Evolutionary conservation across 805 yeast species (phyloP), one percentile per base, ranked within the genome.

Genomic region (Sugiyamaella mastotermitis): DNA sequence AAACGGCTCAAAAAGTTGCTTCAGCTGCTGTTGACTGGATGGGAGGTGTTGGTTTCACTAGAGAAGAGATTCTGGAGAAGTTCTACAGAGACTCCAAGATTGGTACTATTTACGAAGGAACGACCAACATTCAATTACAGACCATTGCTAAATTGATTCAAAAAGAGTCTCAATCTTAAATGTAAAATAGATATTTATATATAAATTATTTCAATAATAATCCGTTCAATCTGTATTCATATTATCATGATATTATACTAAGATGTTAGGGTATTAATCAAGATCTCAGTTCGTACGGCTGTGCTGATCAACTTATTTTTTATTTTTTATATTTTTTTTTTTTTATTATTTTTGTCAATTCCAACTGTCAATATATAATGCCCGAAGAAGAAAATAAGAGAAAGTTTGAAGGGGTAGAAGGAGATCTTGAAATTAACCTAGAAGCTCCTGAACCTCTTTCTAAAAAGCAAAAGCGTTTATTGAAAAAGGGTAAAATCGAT

Each of bases 381-480:
- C 9, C 11, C 33, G 8, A 36, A 13, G 20, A n/a, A 19, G 38
- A 35, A 19, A 33, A 38, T 14, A 38, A 38, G 30, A n/a, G 35
- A 26, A 25, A 38, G 24, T 16, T 23, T 15, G 25, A 19, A 9
- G 29, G 31, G 27, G 14, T 17, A 4, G 38, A 18, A 11, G 21
- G 62, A 19, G 71, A 65, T 31, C 46, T 66, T 13, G 71, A 64
- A 43, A 59, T 66, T 25, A 66, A 67, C 41, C 47, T 66, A 31
- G 49, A 51, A 2, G 82, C 77, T 33, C 78, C 85, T 4, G 74
- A 82, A 10, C 97, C 98, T 1, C 66, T 88, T 35, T 87, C 96
- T 9, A 88, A 85, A 60, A 90, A 92, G 60, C 95, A 90, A 61
- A 81, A 82, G 53, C 81, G 97, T 64, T 65, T 79, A 49, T 63